Evolutionary conservation across 768 basidiomycete species (phyloP).

Genomic region (Suillus placidus): DNA sequence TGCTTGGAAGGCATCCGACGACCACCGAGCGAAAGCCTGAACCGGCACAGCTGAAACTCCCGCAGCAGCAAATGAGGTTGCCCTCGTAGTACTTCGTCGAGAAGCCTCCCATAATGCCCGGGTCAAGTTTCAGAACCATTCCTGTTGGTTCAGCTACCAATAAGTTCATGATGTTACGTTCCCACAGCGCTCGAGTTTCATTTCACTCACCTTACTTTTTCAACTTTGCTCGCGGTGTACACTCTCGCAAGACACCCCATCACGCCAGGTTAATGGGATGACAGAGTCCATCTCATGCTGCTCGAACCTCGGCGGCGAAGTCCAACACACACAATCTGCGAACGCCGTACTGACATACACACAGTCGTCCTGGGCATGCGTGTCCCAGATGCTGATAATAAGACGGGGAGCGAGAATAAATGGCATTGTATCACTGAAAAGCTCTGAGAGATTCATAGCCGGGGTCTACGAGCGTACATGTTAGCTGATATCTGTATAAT

Average conservation of each 20-base stretch:
- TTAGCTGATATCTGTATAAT: neutral
- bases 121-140: neutral
- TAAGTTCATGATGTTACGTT: neutral
- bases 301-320: neutral
- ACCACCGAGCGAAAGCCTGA: neutral
- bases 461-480: neutral
- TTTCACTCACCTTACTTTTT: neutral
- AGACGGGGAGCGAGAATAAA: neutral
- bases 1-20: neutral
- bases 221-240: neutral
- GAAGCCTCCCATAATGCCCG: neutral
- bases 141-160: neutral
- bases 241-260: neutral
- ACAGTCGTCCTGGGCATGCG: neutral
- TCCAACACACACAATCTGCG: neutral
- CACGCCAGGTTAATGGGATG: neutral
- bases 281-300: neutral
- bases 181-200: neutral
- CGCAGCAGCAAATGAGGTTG: neutral
- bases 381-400: constrained; percentile 4
- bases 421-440: constrained; percentile 1
- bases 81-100: neutral
- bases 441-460: neutral
- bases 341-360: neutral
- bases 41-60: neutral